Conservation (phyloP, 2,329 filamentous ascomycete species). For the Colletotrichum caudatum region DNA sequence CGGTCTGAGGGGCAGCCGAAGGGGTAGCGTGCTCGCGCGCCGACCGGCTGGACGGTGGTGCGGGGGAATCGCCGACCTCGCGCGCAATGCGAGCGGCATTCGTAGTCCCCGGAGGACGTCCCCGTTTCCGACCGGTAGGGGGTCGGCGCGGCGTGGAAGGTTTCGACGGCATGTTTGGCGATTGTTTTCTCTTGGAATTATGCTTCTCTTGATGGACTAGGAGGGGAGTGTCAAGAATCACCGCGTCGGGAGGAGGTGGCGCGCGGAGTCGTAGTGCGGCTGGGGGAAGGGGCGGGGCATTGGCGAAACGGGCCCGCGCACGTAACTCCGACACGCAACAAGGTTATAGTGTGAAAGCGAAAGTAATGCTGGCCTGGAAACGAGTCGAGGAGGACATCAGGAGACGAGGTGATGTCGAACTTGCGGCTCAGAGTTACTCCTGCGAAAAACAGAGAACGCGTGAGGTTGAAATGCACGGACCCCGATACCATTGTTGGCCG, state of each 20-base stretch:
- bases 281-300: slow-evolving; percentile 42
- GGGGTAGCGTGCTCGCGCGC: slow-evolving; percentile 47
- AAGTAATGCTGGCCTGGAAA: slow-evolving; percentile 36
- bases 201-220: slow-evolving; percentile 37
- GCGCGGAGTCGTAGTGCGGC: slow-evolving; percentile 43
- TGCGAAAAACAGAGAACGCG: slow-evolving; percentile 58
- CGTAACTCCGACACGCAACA: slow-evolving; percentile 42
- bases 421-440: slow-evolving; percentile 46
- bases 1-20: slow-evolving; percentile 46
- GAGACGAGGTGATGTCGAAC: slow-evolving; percentile 52
- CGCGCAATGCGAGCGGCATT: slow-evolving; percentile 57
- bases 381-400: slow-evolving; percentile 41
- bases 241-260: slow-evolving; percentile 44
- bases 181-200: slow-evolving; percentile 14
- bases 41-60: slow-evolving; percentile 49
- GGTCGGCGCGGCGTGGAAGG: slow-evolving; percentile 56
- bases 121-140: slow-evolving; percentile 59
- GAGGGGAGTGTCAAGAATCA: slow-evolving; percentile 40
- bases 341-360: slow-evolving; percentile 39
- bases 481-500: slow-evolving; percentile 38
- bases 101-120: slow-evolving; percentile 59
- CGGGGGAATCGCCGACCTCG: slow-evolving; percentile 50
- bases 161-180: slow-evolving; percentile 48
- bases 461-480: slow-evolving; percentile 54
- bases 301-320: slow-evolving; percentile 40